Evolutionary conservation across 2,329 filamentous ascomycete genomes (phyloP).

Genomic region (Colletotrichum caudatum): DNA sequence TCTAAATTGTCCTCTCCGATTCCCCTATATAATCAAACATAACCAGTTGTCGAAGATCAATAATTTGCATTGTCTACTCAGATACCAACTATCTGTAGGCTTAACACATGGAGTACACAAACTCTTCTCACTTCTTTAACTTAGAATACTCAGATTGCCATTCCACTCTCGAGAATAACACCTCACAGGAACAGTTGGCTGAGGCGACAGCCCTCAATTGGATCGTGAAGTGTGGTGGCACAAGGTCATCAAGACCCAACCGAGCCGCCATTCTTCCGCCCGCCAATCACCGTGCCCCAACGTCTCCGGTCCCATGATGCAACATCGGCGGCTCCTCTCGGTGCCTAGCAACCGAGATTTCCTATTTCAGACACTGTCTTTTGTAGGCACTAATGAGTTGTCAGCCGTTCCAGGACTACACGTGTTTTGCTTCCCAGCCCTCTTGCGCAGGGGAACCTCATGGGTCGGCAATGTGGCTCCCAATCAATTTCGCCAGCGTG

Average conservation of each 20-base stretch:
- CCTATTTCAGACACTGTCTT: constrained; percentile 31
- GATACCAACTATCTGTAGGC: neutral
- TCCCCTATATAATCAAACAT: no score
- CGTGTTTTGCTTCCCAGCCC: neutral
- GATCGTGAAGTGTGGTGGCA: neutral
- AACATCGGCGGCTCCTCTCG: constrained; percentile 32
- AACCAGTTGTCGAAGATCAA: no score
- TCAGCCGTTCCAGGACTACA: constrained; percentile 20
- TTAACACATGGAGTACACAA: neutral
- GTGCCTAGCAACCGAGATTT: constrained; percentile 37
- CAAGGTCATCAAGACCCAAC: neutral
- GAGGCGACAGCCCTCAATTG: neutral
- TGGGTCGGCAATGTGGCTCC: constrained; percentile 7
- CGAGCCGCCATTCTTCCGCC: neutral
- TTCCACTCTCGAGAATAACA: neutral
- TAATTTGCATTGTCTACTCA: neutral
- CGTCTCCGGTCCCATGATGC: constrained; percentile 25
- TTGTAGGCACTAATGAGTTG: constrained; percentile 8
- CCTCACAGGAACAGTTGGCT: neutral
- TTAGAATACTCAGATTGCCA: neutral
- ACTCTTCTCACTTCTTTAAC: neutral
- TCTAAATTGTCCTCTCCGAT: no score
- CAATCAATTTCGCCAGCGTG: constrained; percentile 15
- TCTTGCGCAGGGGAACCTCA: neutral
- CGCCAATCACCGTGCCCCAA: constrained; percentile 24